Percentiles rank a stretch among this genome's conserved stretches.
Evolutionary conservation across 495 filamentous ascomycete species (phyloP).

Genomic region (Penicillium simplicissimum): DNA sequence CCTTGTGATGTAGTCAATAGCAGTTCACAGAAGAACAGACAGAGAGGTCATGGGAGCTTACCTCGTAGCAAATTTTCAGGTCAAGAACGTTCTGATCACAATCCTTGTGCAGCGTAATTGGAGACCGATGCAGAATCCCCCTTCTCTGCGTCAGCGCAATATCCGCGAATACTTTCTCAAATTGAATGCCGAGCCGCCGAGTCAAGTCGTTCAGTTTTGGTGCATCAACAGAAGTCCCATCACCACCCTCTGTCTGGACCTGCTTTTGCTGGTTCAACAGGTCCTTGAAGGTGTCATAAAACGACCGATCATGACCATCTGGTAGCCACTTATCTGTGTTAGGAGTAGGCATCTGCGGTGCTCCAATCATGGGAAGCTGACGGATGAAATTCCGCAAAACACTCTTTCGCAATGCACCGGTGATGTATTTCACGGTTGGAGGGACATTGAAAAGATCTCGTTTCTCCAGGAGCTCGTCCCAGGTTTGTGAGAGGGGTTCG

Average conservation of each 20-base stretch:
- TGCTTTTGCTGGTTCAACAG: slow-evolving; percentile 37
- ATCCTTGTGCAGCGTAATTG: slow-evolving; percentile 45
- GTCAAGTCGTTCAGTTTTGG: slow-evolving; percentile 57
- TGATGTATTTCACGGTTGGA: slow-evolving; percentile 52
- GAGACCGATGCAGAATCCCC: slow-evolving; percentile 54
- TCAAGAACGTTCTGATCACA: slow-evolving; percentile 43
- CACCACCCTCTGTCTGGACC: slow-evolving; percentile 21
- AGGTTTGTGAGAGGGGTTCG: slow-evolving; percentile 47
- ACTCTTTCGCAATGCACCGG: slow-evolving; percentile 51
- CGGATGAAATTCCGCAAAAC: slow-evolving; percentile 46
- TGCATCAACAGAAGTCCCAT: slow-evolving; percentile 32
- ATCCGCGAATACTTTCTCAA: slow-evolving; percentile 54
- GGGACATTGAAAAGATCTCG: slow-evolving; percentile 48
- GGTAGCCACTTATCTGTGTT: slow-evolving; percentile 40
- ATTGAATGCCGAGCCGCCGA: slow-evolving; percentile 52
- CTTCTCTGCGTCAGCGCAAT: slow-evolving; percentile 60
- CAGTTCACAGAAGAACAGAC: neutral
- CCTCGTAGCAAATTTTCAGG: slow-evolving; percentile 41
- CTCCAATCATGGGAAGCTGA: slow-evolving; percentile 43
- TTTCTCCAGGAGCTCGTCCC: slow-evolving; percentile 50
- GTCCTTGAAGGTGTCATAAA: slow-evolving; percentile 50
- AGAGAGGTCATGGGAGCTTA: slow-evolving; percentile 6
- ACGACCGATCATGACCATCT: slow-evolving; percentile 43
- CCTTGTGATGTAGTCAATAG: slow-evolving; percentile 13
- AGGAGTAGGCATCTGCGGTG: slow-evolving; percentile 27